A percentile compares a stretch with the other conserved stretches of the same genome.
These are phyloP conservation scores for Penicillium maclennaniae DNA, from an alignment of 495 filamentous ascomycete species.

Conservation along the genomic window DNA sequence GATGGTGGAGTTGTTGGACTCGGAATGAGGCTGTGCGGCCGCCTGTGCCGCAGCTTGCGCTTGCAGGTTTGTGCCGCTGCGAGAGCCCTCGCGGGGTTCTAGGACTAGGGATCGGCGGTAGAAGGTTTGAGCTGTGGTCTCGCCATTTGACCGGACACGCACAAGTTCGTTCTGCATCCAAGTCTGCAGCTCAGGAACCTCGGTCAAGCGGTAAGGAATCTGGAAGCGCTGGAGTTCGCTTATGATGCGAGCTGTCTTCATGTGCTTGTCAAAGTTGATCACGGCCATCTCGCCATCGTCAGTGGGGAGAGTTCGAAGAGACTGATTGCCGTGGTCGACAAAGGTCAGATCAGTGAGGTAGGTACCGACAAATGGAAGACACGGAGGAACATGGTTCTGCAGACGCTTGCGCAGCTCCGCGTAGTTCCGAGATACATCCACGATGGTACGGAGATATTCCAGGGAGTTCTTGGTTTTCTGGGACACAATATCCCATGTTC, in stretches of 20 bases:
- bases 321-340: constrained; percentile 89
- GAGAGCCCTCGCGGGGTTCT: constrained; percentile 66
- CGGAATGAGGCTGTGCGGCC: constrained; percentile 19
- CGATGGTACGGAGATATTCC: constrained; percentile 70
- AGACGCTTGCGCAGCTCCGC: constrained; percentile 83
- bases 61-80: constrained; percentile 15
- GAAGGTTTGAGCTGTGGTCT: constrained; percentile 72
- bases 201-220: constrained; percentile 81
- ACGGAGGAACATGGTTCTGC: constrained; percentile 84
- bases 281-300: constrained; percentile 64
- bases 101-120: constrained; percentile 84
- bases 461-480: constrained; percentile 78
- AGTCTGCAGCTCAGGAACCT: constrained; percentile 85
- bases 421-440: constrained; percentile 89
- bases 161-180: constrained; percentile 87
- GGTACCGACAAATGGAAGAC: constrained; percentile 93
- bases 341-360: constrained; percentile 80
- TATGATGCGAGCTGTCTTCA: constrained; percentile 90
- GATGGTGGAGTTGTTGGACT: constrained; percentile 42
- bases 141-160: constrained; percentile 73
- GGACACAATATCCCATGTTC: constrained; percentile 90
- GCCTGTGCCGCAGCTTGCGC: constrained; percentile 10
- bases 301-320: constrained; percentile 45
- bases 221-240: constrained; percentile 96
- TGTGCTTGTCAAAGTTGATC: constrained; percentile 98